Conservation (phyloP, 192 early-diverging fungal genomes). For the Irineochytrium annulatum region DNA sequence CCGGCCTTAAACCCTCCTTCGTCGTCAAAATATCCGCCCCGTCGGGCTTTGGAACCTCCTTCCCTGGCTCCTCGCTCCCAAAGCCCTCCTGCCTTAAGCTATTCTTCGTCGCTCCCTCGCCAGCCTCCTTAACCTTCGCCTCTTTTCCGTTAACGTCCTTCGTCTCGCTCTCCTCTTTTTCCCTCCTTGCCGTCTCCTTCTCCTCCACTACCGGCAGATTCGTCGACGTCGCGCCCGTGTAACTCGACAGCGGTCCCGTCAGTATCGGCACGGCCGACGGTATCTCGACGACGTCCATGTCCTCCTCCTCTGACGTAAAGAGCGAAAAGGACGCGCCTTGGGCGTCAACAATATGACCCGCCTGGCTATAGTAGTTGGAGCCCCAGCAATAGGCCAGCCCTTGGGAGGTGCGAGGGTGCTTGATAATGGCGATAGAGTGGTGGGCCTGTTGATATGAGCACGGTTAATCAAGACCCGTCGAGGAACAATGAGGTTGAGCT, state of each 20-base stretch:
- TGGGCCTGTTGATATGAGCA: neutral
- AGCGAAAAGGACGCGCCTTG: neutral
- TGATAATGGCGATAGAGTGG: neutral
- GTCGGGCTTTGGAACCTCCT: too few species aligned
- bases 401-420: neutral
- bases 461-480: too few species aligned
- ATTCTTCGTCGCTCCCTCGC: too few species aligned
- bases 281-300: conserved; percentile 26
- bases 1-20: too few species aligned
- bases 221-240: conserved; percentile 1
- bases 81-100: too few species aligned
- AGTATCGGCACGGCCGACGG: conserved; percentile 5
- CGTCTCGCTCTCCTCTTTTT: too few species aligned
- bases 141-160: too few species aligned
- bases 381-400: conserved; percentile 36
- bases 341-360: conserved; percentile 7
- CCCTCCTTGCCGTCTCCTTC: too few species aligned
- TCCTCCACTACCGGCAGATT: too few species aligned
- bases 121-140: too few species aligned
- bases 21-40: too few species aligned
- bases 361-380: conserved; percentile 41
- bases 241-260: neutral
- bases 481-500: neutral
- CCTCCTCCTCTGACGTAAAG: conserved; percentile 21
- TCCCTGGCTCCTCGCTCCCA: too few species aligned